These are phyloP conservation scores for Leishmania guyanensis DNA, from an alignment of 208 protist species.

Conservation along the genomic window DNA sequence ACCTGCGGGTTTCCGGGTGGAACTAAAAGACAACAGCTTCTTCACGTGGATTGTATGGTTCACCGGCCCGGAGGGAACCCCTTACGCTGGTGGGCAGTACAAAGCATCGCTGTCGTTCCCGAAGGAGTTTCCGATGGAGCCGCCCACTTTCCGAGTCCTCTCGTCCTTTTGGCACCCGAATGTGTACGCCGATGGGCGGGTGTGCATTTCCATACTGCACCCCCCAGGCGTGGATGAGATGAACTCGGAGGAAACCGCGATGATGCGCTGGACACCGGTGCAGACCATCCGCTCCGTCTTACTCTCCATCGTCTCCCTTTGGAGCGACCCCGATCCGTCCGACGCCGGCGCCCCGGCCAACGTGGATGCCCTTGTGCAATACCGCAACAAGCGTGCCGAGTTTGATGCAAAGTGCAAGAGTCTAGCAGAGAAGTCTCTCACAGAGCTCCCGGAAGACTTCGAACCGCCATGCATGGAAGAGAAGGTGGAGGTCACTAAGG, in stretches of 20 bases:
- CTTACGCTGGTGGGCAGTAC: conserved; percentile 92
- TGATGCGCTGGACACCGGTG: conserved; percentile 97
- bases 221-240: conserved; percentile 96
- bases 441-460: conserved; percentile 88
- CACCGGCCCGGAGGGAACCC: conserved; percentile 80
- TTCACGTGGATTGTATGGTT: conserved; percentile 94
- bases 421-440: conserved; percentile 88
- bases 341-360: conserved; percentile 95
- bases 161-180: conserved; percentile 99
- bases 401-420: conserved; percentile 69
- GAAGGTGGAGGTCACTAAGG: conserved; percentile 37
- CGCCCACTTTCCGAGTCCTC: conserved; percentile 94
- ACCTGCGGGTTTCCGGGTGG: conserved; percentile 92
- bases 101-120: conserved; percentile 93
- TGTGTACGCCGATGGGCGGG: conserved; percentile 93
- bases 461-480: conserved; percentile 75
- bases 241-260: conserved; percentile 85
- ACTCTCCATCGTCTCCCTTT: conserved; percentile 93
- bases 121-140: conserved; percentile 96
- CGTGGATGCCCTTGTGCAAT: conserved; percentile 93
- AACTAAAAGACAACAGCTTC: conserved; percentile 84
- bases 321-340: conserved; percentile 94
- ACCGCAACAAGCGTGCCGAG: conserved; percentile 65
- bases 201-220: conserved; percentile 99
- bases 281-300: conserved; percentile 96